A percentile compares a stretch with the other conserved stretches of the same genome.
These are phyloP conservation scores for Melampsora larici-populina DNA, from an alignment of 1,284 basidiomycete genomes.

Conservation along the genomic window DNA sequence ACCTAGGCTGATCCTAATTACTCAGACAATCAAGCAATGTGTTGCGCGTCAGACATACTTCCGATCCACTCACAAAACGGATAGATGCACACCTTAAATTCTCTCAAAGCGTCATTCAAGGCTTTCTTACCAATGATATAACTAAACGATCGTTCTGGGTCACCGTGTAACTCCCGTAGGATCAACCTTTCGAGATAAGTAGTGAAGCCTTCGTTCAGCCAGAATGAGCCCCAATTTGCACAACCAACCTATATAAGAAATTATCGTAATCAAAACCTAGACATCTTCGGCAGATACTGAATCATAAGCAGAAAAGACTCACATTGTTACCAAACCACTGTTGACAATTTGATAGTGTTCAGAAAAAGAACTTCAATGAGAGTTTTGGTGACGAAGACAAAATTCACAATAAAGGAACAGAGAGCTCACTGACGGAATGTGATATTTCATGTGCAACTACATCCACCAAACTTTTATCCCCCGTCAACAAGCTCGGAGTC, in stretches of 20 bases:
- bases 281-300: neutral
- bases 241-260: constrained; percentile 34
- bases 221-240: constrained; percentile 45
- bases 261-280: neutral
- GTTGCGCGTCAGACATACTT: constrained; percentile 48
- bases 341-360: constrained; percentile 61
- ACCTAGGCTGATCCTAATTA: constrained; percentile 60
- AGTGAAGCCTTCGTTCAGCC: constrained; percentile 68
- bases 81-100: constrained; percentile 52
- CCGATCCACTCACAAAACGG: constrained; percentile 51
- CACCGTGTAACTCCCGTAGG: constrained; percentile 68
- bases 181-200: constrained; percentile 88
- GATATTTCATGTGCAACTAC: constrained; percentile 65
- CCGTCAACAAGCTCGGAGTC: constrained; percentile 67
- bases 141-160: constrained; percentile 75
- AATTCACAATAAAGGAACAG: neutral
- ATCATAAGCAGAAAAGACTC: constrained; percentile 48
- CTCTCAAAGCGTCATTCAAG: constrained; percentile 68
- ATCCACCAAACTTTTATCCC: constrained; percentile 79
- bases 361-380: constrained; percentile 51
- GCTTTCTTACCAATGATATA: constrained; percentile 73
- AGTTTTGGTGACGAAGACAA: constrained; percentile 43
- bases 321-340: constrained; percentile 79
- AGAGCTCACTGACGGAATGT: constrained; percentile 42
- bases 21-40: constrained; percentile 32